These are phyloP conservation scores for Simplicillium aogashimaense DNA, from an alignment of 2,329 filamentous ascomycete species.

Conservation along the genomic window DNA sequence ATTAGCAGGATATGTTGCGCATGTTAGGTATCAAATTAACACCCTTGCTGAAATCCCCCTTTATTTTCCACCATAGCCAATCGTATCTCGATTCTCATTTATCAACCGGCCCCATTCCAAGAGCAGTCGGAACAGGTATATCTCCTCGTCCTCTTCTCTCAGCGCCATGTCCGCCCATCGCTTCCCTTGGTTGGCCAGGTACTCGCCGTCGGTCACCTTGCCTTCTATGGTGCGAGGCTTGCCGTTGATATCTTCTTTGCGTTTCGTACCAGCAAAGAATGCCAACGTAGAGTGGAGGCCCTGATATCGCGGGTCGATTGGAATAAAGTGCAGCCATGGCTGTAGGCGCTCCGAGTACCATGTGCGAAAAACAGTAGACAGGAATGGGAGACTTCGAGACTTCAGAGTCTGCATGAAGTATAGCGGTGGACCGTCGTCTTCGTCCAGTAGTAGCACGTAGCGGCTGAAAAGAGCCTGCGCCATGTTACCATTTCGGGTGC, in stretches of 20 bases:
- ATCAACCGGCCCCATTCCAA: constrained; percentile 68
- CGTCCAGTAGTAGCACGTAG: constrained; percentile 65
- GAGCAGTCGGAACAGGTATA: constrained; percentile 69
- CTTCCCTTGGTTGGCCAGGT: constrained; percentile 56
- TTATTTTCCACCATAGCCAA: constrained; percentile 18
- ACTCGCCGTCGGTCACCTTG: constrained; percentile 27
- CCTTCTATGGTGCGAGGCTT: constrained; percentile 38
- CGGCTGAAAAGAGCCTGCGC: constrained; percentile 51
- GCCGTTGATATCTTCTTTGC: constrained; percentile 29
- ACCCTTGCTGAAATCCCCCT: constrained; percentile 13
- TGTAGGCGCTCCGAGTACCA: constrained; percentile 70
- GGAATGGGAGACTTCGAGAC: constrained; percentile 58
- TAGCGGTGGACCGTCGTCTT: constrained; percentile 53
- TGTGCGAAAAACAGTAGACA: constrained; percentile 63
- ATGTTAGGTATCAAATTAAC: too few species aligned
- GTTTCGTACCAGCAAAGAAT: constrained; percentile 57
- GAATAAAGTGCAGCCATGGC: constrained; percentile 75
- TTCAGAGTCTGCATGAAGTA: constrained; percentile 53
- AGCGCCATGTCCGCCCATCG: constrained; percentile 56
- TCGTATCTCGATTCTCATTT: constrained; percentile 46
- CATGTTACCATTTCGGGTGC: constrained; percentile 22
- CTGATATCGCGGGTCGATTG: constrained; percentile 63
- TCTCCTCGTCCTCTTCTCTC: constrained; percentile 65
- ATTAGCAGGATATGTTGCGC: too few species aligned
- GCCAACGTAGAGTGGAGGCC: constrained; percentile 63